These are phyloP conservation scores for Paramecium octaurelia DNA, from an alignment of 73 alveolate species.

Conservation along the genomic window DNA sequence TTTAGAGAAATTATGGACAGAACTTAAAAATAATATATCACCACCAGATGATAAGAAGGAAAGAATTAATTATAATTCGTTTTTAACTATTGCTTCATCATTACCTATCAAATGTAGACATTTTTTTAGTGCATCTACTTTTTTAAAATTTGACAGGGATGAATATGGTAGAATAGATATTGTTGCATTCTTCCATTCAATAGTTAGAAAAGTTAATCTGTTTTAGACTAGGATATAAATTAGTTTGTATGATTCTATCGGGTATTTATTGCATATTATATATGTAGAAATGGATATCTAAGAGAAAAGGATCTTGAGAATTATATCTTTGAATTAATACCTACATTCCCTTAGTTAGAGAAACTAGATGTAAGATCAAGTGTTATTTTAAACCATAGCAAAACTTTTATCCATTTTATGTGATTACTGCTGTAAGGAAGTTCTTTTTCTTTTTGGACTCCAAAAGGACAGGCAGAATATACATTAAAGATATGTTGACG, in stretches of 20 bases:
- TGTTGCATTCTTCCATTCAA: slow-evolving; percentile 97
- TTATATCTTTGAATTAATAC: slow-evolving; percentile 94
- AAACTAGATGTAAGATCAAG: slow-evolving; percentile 48
- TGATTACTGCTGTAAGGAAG: slow-evolving; percentile 97
- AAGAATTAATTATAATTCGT: slow-evolving; percentile 89
- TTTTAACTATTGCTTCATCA: slow-evolving; percentile 68
- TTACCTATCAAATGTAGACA: slow-evolving; percentile 83
- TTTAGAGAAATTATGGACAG: slow-evolving; percentile 88
- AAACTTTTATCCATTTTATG: slow-evolving; percentile 95
- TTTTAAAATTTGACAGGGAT: slow-evolving; percentile 94
- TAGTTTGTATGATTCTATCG: slow-evolving; percentile 83
- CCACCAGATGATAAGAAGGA: slow-evolving; percentile 95
- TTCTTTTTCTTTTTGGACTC: slow-evolving; percentile 96
- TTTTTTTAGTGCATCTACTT: slow-evolving; percentile 88
- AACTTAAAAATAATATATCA: slow-evolving; percentile 81
- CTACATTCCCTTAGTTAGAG: slow-evolving; percentile 90
- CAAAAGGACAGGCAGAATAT: slow-evolving; percentile 93
- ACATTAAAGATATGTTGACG: slow-evolving; percentile 93
- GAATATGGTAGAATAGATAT: slow-evolving; percentile 96
- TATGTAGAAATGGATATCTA: slow-evolving; percentile 76
- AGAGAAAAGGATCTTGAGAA: slow-evolving; percentile 96
- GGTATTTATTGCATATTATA: slow-evolving; percentile 18
- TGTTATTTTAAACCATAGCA: slow-evolving; percentile 50
- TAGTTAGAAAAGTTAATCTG: slow-evolving; percentile 91
- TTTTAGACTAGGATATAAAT: slow-evolving; percentile 87